A percentile compares a stretch with the other conserved stretches of the same genome.
Conservation (phyloP, 2,329 filamentous ascomycete species). For the Aspergillus fumigatus region DNA sequence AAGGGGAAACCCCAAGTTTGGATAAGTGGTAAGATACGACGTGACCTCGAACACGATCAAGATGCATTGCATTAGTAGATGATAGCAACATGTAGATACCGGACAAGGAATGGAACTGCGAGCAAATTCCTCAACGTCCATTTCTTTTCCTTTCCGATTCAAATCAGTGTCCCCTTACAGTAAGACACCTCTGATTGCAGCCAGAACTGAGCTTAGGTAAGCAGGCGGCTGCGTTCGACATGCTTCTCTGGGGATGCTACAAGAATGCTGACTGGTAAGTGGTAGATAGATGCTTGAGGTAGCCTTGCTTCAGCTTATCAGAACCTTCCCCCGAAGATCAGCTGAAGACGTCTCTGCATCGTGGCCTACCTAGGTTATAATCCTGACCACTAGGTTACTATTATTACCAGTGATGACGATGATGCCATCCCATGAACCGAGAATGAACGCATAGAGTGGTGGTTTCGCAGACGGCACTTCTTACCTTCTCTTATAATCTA, state of each 20-base stretch:
- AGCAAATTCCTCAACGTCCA: neutral
- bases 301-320: neutral
- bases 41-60: neutral
- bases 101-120: neutral
- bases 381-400: neutral
- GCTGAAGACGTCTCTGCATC: neutral
- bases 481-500: neutral
- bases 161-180: neutral
- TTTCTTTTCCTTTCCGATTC: neutral
- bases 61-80: neutral
- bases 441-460: neutral
- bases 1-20: neutral
- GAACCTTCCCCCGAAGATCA: neutral
- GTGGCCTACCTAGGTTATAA: neutral
- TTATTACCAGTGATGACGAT: neutral
- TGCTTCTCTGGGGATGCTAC: neutral
- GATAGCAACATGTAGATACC: neutral
- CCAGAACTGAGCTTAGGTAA: neutral
- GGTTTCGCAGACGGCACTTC: neutral
- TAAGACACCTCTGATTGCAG: neutral
- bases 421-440: neutral
- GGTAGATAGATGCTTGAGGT: neutral
- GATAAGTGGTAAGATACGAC: too few species aligned
- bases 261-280: neutral
- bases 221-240: neutral